phyloP scores from a whole-genome alignment of 805 yeast species.

The Scheffersomyces spartinae region DNA sequence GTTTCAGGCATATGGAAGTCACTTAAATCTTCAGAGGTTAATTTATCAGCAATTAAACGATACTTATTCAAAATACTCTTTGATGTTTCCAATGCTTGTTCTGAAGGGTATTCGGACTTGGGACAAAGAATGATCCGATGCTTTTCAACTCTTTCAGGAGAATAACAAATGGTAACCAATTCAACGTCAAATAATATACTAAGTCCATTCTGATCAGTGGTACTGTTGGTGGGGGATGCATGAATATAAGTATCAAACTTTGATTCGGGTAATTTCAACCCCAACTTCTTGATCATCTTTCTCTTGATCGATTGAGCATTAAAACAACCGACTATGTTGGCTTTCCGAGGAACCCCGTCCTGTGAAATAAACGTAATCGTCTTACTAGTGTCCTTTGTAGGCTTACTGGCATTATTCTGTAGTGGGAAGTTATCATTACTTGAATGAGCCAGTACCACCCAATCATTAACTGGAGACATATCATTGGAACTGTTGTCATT shows the following conservation, averaged over 20 bases:
- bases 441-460: slow-evolving; percentile 1
- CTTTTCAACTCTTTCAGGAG: slow-evolving; percentile 59
- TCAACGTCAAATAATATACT: slow-evolving; percentile 63
- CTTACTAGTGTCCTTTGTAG: slow-evolving; percentile 9
- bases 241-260: slow-evolving; percentile 53
- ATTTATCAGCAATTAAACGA: too few relatives aligned
- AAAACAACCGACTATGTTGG: slow-evolving; percentile 69
- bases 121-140: slow-evolving; percentile 61
- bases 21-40: slow-evolving; percentile 8
- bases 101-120: slow-evolving; percentile 50
- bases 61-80: slow-evolving; percentile 29
- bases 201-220: slow-evolving; percentile 9
- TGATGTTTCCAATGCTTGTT: slow-evolving; percentile 46
- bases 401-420: slow-evolving; percentile 1
- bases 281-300: slow-evolving; percentile 50
- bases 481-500: too few relatives aligned
- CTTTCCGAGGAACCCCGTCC: slow-evolving; percentile 58
- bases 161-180: slow-evolving; percentile 71
- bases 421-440: neutral
- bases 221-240: slow-evolving; percentile 29
- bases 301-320: slow-evolving; percentile 70
- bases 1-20: slow-evolving; percentile 14
- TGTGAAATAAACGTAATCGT: slow-evolving; percentile 58
- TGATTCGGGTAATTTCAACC: slow-evolving; percentile 30
- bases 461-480: neutral